Conservation (phyloP, 73 alveolate species). For the Symbiodinium pilosum region DNA sequence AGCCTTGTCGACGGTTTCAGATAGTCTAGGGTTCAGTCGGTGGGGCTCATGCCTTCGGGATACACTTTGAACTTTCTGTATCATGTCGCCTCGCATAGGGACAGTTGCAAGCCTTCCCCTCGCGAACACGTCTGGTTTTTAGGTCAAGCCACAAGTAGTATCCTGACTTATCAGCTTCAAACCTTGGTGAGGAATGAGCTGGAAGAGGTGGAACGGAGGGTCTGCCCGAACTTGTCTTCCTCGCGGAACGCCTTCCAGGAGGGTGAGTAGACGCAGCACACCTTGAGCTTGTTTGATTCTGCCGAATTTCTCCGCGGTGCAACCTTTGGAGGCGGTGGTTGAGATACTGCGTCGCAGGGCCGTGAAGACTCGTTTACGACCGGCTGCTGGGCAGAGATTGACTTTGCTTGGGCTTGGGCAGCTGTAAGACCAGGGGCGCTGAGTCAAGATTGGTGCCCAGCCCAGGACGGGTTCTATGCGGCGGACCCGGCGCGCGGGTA, state of each 20-base stretch:
- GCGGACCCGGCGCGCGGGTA: background rate
- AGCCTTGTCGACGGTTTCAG: too few species aligned
- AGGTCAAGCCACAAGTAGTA: too few species aligned
- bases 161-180: too few species aligned
- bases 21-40: too few species aligned
- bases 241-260: constrained; percentile 91
- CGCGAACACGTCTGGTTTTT: background rate
- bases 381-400: background rate
- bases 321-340: constrained; percentile 27
- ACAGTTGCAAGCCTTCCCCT: background rate
- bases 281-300: background rate
- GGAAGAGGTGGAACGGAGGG: constrained; percentile 78
- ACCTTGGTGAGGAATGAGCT: constrained; percentile 65
- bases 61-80: too few species aligned
- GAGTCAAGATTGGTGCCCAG: too few species aligned
- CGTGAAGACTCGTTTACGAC: background rate
- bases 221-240: constrained; percentile 88
- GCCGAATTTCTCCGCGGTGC: background rate
- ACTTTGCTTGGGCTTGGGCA: background rate
- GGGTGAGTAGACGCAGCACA: background rate
- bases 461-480: background rate
- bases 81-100: too few species aligned
- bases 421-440: too few species aligned
- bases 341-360: constrained; percentile 85
- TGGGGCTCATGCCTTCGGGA: background rate